These are phyloP conservation scores for Talaromyces sp. DNA, from an alignment of 2,329 filamentous ascomycete species.

Conservation along the genomic window DNA sequence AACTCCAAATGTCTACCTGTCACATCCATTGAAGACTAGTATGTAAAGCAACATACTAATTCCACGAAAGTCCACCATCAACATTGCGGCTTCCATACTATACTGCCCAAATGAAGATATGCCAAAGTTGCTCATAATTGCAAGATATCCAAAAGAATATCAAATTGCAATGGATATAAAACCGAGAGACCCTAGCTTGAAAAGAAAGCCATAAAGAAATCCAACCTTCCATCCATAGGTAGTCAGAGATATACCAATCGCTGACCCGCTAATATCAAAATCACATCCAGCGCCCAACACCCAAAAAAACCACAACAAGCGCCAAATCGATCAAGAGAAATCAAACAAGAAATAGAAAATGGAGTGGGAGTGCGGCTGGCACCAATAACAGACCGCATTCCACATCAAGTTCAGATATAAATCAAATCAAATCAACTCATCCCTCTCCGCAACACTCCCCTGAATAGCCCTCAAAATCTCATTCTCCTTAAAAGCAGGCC, in stretches of 20 bases:
- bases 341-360: no score
- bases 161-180: neutral
- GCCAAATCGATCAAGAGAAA: neutral
- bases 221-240: neutral
- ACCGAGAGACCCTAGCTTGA: neutral
- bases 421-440: conserved; percentile 67
- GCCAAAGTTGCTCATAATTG: no score
- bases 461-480: conserved; percentile 75
- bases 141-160: no score
- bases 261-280: conserved; percentile 1
- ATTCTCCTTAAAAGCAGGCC: conserved; percentile 82
- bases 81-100: no score
- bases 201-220: conserved; percentile 1
- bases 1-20: no score
- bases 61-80: no score
- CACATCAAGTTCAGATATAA: no score
- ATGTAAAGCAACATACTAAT: no score
- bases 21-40: no score
- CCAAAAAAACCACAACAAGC: conserved; percentile 2
- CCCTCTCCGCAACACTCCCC: conserved; percentile 74
- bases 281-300: conserved; percentile 9
- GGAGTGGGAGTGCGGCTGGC: no score
- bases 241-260: neutral
- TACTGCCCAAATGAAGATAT: no score
- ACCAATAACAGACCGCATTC: no score